Evolutionary conservation across 2,329 filamentous ascomycete species (phyloP).

Genomic region (Didymella exigua): DNA sequence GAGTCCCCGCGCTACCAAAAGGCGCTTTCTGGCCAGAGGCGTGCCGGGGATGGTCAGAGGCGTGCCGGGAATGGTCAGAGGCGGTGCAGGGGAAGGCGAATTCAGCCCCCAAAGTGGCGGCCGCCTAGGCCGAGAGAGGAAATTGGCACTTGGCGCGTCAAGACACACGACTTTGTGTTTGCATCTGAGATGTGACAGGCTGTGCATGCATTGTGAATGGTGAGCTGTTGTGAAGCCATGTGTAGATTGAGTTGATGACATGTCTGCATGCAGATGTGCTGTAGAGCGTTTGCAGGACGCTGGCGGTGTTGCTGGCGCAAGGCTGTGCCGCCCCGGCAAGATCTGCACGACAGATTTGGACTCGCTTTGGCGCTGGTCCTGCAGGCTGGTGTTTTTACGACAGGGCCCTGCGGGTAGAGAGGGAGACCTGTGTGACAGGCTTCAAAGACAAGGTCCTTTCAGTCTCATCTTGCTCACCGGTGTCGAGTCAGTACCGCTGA

Average conservation of each 20-base stretch:
- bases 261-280: background rate
- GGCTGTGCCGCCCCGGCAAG: constrained; percentile 24
- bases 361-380: constrained; percentile 17
- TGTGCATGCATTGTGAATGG: background rate
- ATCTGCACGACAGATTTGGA: constrained; percentile 16
- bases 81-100: constrained; percentile 28
- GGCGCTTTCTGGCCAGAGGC: background rate
- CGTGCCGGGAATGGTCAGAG: background rate
- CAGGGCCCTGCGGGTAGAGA: constrained; percentile 7
- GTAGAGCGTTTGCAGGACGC: no score
- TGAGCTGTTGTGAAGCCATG: background rate
- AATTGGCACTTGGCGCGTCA: constrained; percentile 5
- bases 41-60: background rate
- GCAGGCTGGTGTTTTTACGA: constrained; percentile 31
- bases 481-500: constrained; percentile 38
- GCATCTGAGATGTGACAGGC: background rate
- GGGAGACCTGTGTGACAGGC: background rate
- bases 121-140: constrained; percentile 2
- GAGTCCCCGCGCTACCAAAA: background rate
- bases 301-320: constrained; percentile 3
- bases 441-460: background rate
- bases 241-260: background rate
- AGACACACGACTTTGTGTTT: background rate
- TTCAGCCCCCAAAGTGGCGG: constrained; percentile 7
- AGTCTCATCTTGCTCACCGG: constrained; percentile 8